A percentile compares a stretch with the other conserved stretches of the same genome.
These are phyloP conservation scores for Yamadazyma scolyti DNA, from an alignment of 805 yeast species.

Conservation along the genomic window DNA sequence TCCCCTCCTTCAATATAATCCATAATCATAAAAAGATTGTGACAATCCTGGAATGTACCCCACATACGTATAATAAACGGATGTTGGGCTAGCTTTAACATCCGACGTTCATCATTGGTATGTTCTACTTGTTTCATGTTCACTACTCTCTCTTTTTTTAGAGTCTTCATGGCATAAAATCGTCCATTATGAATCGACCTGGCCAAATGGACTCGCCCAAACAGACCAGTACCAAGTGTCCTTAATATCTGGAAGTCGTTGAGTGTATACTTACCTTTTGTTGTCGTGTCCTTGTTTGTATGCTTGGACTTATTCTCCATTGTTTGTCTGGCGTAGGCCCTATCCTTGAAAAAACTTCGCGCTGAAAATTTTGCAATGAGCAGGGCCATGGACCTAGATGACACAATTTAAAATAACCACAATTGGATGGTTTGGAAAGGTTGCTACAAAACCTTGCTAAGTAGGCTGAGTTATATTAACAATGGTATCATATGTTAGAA, in stretches of 20 bases:
- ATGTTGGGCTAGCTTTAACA: slow-evolving; percentile 55
- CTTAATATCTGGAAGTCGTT: slow-evolving; percentile 54
- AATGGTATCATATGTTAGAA: no score
- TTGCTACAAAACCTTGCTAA: no score
- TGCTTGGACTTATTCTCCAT: no score
- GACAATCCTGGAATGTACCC: slow-evolving; percentile 63
- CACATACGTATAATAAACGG: slow-evolving; percentile 62
- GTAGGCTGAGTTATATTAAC: no score
- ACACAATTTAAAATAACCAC: no score
- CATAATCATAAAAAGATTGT: slow-evolving; percentile 59
- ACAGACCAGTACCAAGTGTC: slow-evolving; percentile 59
- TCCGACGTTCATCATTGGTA: slow-evolving; percentile 59
- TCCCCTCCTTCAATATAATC: slow-evolving; percentile 66
- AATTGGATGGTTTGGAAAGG: no score
- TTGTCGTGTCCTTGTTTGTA: slow-evolving; percentile 30
- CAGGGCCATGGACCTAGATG: no score
- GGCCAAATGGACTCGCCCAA: slow-evolving; percentile 58
- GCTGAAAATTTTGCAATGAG: no score
- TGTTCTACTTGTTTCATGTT: slow-evolving; percentile 64
- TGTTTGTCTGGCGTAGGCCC: no score
- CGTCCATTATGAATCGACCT: slow-evolving; percentile 57
- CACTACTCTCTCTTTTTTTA: slow-evolving; percentile 54
- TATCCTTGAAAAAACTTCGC: no score
- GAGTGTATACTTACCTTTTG: slow-evolving; percentile 56
- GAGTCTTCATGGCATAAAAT: slow-evolving; percentile 57